These are phyloP conservation scores for Tetradesmus lagerheimii DNA, from an alignment of 139 green algal species.

Conservation along the genomic window DNA sequence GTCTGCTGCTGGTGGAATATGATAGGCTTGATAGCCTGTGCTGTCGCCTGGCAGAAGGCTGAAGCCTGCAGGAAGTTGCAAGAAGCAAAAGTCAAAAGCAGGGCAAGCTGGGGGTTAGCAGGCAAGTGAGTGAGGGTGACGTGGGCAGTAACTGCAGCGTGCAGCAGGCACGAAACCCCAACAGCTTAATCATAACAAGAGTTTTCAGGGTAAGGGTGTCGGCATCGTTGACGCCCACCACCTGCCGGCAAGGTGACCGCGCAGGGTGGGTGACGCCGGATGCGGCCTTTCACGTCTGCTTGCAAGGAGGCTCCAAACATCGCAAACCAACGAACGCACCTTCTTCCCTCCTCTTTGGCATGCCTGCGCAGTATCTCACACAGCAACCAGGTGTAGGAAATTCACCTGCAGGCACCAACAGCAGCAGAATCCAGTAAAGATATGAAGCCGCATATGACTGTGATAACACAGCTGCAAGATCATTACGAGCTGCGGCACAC, in stretches of 20 bases:
- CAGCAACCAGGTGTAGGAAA: not conserved
- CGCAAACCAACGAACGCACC: not conserved
- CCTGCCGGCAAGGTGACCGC: not conserved
- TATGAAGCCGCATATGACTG: not conserved
- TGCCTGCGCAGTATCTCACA: not conserved
- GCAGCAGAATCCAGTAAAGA: not conserved
- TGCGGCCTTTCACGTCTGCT: not conserved
- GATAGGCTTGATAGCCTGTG: not conserved
- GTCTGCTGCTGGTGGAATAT: not conserved
- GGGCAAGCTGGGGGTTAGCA: not conserved
- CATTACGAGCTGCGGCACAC: not conserved
- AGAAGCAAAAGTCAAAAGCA: not conserved
- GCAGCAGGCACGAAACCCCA: not conserved
- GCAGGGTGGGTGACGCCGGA: not conserved
- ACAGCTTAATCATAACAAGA: not conserved
- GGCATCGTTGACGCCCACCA: not conserved
- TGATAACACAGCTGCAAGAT: not conserved
- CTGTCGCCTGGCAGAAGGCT: not conserved
- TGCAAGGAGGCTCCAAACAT: not conserved
- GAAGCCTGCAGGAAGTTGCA: not conserved
- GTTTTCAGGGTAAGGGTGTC: too few relatives aligned
- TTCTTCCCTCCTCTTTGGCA: not conserved
- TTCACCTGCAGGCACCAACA: conserved; percentile 1
- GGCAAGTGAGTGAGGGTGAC: not conserved
- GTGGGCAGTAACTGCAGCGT: not conserved